Conservation (phyloP, 2,329 filamentous ascomycete genomes). For the Stachybotrys echinatus region DNA sequence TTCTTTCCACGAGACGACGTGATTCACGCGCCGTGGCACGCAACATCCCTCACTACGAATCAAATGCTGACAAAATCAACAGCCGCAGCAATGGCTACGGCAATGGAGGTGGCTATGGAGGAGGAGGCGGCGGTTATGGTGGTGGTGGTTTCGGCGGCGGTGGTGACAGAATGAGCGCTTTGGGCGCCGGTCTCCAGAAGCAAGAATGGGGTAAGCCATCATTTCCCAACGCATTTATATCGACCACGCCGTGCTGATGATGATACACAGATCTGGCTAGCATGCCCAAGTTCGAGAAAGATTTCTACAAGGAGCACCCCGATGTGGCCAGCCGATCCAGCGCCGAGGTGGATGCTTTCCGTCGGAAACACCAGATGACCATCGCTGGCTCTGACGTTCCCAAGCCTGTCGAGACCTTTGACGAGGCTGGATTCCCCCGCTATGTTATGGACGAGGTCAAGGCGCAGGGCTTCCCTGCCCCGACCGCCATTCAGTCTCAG, state of each 20-base stretch:
- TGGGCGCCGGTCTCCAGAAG: slow-evolving; percentile 81
- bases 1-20: neutral
- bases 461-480: slow-evolving; percentile 89
- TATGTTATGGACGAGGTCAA: slow-evolving; percentile 99
- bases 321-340: slow-evolving; percentile 69
- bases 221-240: neutral
- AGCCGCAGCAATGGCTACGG: slow-evolving; percentile 44
- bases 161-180: slow-evolving; percentile 81
- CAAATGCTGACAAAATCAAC: slow-evolving; percentile 27
- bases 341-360: slow-evolving; percentile 83
- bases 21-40: too few species aligned
- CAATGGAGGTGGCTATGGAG: slow-evolving; percentile 26
- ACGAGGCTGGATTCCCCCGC: slow-evolving; percentile 92
- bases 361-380: slow-evolving; percentile 77
- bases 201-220: slow-evolving; percentile 75
- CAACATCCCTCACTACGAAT: neutral
- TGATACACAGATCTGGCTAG: slow-evolving; percentile 58
- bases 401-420: slow-evolving; percentile 93
- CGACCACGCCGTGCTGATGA: slow-evolving; percentile 14
- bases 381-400: slow-evolving; percentile 77
- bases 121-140: slow-evolving; percentile 27
- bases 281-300: slow-evolving; percentile 97
- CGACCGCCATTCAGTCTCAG: slow-evolving; percentile 95
- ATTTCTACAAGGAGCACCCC: slow-evolving; percentile 95
- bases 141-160: slow-evolving; percentile 30